A percentile compares a stretch with the other conserved stretches of the same genome.
These are phyloP conservation scores for Aaosphaeria arxii DNA, from an alignment of 2,329 filamentous ascomycete genomes.

Conservation along the genomic window DNA sequence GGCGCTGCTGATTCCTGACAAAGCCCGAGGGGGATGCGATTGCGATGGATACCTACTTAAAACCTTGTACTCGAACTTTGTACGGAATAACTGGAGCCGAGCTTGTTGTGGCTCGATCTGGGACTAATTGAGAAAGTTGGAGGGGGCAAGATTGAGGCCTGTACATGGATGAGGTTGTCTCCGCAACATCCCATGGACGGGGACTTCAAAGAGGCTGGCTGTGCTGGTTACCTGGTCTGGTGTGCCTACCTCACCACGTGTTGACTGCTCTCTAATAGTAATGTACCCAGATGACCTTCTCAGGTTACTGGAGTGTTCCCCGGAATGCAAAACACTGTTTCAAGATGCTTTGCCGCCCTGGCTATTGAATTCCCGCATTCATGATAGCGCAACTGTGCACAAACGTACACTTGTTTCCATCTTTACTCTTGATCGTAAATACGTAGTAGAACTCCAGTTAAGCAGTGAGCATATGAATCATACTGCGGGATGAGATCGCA, in stretches of 20 bases:
- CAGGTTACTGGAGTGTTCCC: constrained; percentile 17
- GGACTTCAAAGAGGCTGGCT: background rate
- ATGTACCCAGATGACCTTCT: constrained; percentile 26
- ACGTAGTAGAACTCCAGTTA: background rate
- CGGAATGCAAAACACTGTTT: constrained; percentile 30
- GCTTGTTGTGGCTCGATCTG: background rate
- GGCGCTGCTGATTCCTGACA: background rate
- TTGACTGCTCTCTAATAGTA: constrained; percentile 19
- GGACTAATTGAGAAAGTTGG: background rate
- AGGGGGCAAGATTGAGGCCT: background rate
- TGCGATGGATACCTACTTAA: background rate
- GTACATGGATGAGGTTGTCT: too few relatives aligned
- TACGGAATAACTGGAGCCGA: background rate
- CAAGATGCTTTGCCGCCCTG: constrained; percentile 10
- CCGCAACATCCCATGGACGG: background rate
- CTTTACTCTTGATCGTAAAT: background rate
- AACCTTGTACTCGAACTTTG: background rate
- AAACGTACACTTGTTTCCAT: background rate
- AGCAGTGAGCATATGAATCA: background rate
- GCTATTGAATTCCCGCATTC: constrained; percentile 1
- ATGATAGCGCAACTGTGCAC: background rate
- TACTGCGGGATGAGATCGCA: background rate
- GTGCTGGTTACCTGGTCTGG: background rate
- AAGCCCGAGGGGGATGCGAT: background rate
- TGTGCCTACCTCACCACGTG: constrained; percentile 26